Evolutionary conservation across 2,329 filamentous ascomycete species (phyloP).

Genomic region (Thelonectria rubi): DNA sequence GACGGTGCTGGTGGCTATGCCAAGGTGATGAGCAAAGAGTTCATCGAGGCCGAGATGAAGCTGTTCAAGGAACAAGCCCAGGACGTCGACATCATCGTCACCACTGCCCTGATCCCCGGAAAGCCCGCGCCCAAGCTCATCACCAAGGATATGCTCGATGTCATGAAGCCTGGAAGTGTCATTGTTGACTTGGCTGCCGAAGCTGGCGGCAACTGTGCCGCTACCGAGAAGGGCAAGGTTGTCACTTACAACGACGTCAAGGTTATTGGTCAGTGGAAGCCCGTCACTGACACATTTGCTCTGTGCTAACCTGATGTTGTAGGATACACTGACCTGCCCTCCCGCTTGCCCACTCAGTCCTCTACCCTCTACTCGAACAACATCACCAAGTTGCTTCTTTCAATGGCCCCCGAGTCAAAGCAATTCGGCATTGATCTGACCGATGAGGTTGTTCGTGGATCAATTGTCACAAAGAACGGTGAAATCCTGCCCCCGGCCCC

Average conservation of each 20-base stretch:
- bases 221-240: conserved; percentile 78
- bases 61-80: conserved; percentile 86
- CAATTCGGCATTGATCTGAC: conserved; percentile 81
- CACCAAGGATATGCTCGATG: conserved; percentile 78
- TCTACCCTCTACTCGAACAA: conserved; percentile 95
- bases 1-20: conserved; percentile 87
- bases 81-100: conserved; percentile 93
- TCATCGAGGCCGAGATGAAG: conserved; percentile 92
- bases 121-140: conserved; percentile 85
- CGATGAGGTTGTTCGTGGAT: conserved; percentile 86
- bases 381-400: conserved; percentile 87
- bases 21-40: conserved; percentile 94
- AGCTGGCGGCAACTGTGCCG: conserved; percentile 87
- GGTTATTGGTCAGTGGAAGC: conserved; percentile 71
- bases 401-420: conserved; percentile 80
- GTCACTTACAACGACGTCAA: conserved; percentile 80
- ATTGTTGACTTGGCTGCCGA: conserved; percentile 90
- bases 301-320: conserved; percentile 36
- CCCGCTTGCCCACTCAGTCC: conserved; percentile 85
- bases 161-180: conserved; percentile 91
- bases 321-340: conserved; percentile 89
- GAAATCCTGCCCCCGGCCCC: conserved; percentile 79
- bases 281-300: conserved; percentile 13
- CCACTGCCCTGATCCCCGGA: conserved; percentile 89
- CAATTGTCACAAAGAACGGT: conserved; percentile 83